phyloP scores from a whole-genome alignment of 805 yeast genomes.

The Cyberlindnera mississippiensis region DNA sequence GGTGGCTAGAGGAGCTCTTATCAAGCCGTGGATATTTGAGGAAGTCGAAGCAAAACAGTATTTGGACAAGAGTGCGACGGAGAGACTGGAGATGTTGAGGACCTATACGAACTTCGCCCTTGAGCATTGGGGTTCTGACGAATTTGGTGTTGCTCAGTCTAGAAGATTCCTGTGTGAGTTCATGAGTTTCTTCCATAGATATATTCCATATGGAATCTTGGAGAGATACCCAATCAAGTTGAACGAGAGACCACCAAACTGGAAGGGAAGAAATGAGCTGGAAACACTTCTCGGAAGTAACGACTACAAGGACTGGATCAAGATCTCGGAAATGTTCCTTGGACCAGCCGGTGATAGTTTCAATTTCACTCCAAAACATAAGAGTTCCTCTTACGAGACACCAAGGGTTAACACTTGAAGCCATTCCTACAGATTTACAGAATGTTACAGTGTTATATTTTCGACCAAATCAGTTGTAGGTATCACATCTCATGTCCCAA shows the following conservation, averaged over 20 bases:
- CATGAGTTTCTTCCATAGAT: conserved; percentile 88
- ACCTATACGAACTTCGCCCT: conserved; percentile 76
- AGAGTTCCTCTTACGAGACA: conserved; percentile 76
- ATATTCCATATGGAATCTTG: conserved; percentile 89
- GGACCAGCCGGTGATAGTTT: conserved; percentile 80
- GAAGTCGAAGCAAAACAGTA: conserved; percentile 88
- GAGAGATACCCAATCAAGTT: conserved; percentile 84
- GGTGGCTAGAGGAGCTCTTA: conserved; percentile 97
- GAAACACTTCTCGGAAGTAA: conserved; percentile 85
- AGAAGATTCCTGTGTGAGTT: conserved; percentile 93
- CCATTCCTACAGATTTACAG: no score
- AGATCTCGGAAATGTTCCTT: conserved; percentile 88
- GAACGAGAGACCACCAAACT: conserved; percentile 90
- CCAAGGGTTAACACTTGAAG: no score
- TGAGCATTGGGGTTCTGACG: conserved; percentile 98
- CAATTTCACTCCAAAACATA: conserved; percentile 88
- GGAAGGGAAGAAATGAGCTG: conserved; percentile 89
- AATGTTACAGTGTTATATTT: no score
- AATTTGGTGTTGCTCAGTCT: conserved; percentile 82
- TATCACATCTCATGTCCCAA: conserved; percentile 44
- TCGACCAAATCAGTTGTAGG: conserved; percentile 20
- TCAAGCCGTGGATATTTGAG: conserved; percentile 98
- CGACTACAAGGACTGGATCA: conserved; percentile 88
- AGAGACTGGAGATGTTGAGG: conserved; percentile 72
- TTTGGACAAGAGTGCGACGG: conserved; percentile 85